A percentile compares a stretch with the other conserved stretches of the same genome.
Conservation (phyloP, 441 rosid species). For the Isatis lusitanica region DNA sequence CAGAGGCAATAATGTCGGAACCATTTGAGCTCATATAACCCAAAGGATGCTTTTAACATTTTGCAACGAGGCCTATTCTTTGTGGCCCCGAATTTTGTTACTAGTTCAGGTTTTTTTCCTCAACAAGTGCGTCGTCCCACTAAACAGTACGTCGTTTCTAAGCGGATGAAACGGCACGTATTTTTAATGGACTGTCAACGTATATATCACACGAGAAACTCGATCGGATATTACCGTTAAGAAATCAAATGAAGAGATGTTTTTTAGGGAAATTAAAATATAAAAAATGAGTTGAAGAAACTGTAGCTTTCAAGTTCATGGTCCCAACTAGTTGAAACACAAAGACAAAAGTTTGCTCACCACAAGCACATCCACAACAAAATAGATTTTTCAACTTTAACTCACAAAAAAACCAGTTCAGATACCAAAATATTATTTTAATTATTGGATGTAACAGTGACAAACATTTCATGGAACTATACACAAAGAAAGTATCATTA, state of each 20-base stretch:
- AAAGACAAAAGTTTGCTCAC: constrained; percentile 27
- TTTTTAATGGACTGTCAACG: neutral
- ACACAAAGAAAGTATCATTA: constrained; percentile 8
- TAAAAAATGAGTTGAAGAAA: neutral
- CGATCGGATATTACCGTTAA: neutral
- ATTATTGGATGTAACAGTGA: constrained; percentile 14
- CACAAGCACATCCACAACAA: constrained; percentile 22
- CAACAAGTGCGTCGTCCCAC: neutral
- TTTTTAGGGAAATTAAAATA: neutral
- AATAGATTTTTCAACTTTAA: constrained; percentile 20
- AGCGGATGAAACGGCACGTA: neutral
- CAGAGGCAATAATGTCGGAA: neutral
- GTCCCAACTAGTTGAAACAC: constrained; percentile 33
- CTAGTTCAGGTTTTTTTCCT: neutral
- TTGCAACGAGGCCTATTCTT: too few species aligned
- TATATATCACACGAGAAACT: neutral
- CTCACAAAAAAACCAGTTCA: neutral
- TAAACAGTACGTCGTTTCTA: neutral
- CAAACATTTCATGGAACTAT: neutral
- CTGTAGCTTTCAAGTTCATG: constrained; percentile 24
- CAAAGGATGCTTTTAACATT: neutral
- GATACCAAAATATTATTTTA: neutral
- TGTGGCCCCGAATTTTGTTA: neutral
- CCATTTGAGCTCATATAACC: neutral
- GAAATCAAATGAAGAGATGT: neutral